Conservation (phyloP, 257 asterid genomes). For the Nicotiana paniculata region DNA sequence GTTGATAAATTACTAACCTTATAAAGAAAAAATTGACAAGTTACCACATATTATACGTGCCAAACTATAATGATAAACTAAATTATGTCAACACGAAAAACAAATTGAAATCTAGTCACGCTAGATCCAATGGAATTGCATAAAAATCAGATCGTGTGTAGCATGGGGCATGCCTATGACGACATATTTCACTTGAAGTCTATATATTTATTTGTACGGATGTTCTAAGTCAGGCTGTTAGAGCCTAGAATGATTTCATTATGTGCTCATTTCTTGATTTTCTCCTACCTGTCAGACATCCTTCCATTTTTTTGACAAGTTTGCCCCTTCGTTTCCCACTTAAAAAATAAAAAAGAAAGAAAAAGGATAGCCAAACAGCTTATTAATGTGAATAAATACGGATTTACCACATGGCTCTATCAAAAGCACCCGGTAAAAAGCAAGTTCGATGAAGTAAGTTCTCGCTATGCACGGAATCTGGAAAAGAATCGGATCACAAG, state of each 20-base stretch:
- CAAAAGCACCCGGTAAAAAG: too few species aligned
- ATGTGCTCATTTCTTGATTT: constrained; percentile 21
- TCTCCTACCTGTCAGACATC: not conserved
- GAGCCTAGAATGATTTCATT: constrained; percentile 9
- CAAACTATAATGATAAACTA: not conserved
- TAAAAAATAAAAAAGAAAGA: too few species aligned
- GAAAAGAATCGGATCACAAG: too few species aligned
- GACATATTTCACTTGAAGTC: constrained; percentile 19
- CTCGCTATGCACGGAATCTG: rapidly evolving
- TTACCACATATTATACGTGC: too few species aligned
- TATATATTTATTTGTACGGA: not conserved
- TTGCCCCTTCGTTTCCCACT: constrained; percentile 7
- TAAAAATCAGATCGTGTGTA: not conserved
- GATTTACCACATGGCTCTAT: too few species aligned
- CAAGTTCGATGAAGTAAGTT: too few species aligned
- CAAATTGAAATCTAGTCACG: not conserved
- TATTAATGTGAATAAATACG: not conserved
- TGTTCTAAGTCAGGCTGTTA: not conserved
- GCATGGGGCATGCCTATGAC: constrained; percentile 12
- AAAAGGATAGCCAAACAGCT: not conserved
- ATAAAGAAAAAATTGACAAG: not conserved
- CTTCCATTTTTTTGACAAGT: not conserved
- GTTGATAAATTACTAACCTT: not conserved
- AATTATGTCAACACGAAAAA: not conserved
- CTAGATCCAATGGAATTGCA: not conserved